A percentile compares a stretch with the other conserved stretches of the same genome.
Evolutionary conservation across 2,329 filamentous ascomycete genomes (phyloP).

Genomic region (Gyromitra esculenta): DNA sequence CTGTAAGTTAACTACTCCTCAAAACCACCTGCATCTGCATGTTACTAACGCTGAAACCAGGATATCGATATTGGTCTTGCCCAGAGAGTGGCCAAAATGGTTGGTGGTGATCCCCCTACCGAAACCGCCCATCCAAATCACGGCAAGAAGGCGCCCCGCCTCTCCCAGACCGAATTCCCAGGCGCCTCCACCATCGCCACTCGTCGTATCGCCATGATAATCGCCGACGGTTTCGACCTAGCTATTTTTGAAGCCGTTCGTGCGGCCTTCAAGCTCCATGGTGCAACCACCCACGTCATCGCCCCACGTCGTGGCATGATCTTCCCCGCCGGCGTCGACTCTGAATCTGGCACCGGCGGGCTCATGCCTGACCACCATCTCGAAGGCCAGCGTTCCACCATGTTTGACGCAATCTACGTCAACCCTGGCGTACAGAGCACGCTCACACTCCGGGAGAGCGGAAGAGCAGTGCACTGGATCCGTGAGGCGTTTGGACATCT

Average conservation of each 20-base stretch:
- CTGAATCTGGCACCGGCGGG: conserved; percentile 62
- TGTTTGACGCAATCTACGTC: conserved; percentile 83
- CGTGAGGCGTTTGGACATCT: conserved; percentile 83
- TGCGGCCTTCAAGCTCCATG: conserved; percentile 69
- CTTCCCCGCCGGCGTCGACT: conserved; percentile 69
- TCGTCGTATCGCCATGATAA: conserved; percentile 77
- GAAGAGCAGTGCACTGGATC: conserved; percentile 78
- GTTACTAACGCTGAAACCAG: neutral
- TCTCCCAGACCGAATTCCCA: conserved; percentile 75
- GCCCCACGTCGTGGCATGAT: conserved; percentile 74
- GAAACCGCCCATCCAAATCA: conserved; percentile 67
- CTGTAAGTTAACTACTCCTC: conserved; percentile 56
- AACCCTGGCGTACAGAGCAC: conserved; percentile 75
- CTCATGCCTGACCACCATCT: conserved; percentile 79
- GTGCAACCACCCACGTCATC: conserved; percentile 77
- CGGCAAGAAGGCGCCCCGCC: conserved; percentile 72
- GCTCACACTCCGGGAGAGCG: conserved; percentile 70
- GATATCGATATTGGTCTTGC: conserved; percentile 79
- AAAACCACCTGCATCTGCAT: neutral
- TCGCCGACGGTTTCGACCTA: conserved; percentile 79
- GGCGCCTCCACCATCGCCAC: conserved; percentile 74
- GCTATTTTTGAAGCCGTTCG: conserved; percentile 73
- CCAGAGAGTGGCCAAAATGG: conserved; percentile 73
- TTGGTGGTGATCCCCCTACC: conserved; percentile 71
- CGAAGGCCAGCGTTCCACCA: conserved; percentile 79